phyloP scores from a whole-genome alignment of 768 basidiomycete species.

The Astraeus odoratus region DNA sequence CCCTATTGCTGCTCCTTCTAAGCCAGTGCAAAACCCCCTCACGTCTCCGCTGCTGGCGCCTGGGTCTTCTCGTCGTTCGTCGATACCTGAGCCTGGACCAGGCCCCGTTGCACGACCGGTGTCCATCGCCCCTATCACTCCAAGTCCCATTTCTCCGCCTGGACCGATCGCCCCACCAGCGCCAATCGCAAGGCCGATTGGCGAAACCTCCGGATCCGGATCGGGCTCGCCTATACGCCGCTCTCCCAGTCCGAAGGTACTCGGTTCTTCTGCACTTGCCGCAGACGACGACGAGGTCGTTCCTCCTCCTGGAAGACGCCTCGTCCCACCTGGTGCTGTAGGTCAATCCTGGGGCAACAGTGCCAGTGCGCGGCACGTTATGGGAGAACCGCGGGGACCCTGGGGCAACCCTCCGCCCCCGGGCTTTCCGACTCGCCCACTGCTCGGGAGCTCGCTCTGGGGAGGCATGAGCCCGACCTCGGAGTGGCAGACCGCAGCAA shows the following conservation, averaged over 20 bases:
- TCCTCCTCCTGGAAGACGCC: constrained; percentile 39
- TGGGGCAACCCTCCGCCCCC: constrained; percentile 38
- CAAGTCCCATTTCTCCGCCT: constrained; percentile 63
- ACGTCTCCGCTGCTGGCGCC: constrained; percentile 38
- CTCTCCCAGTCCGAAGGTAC: constrained; percentile 52
- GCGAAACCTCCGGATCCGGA: constrained; percentile 42
- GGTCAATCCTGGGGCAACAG: constrained; percentile 44
- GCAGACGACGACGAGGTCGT: constrained; percentile 81
- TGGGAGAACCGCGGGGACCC: constrained; percentile 35
- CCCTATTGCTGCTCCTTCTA: constrained; percentile 55
- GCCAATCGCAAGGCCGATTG: constrained; percentile 51
- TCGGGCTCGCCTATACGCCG: constrained; percentile 52
- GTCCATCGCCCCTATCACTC: constrained; percentile 41
- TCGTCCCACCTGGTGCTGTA: constrained; percentile 32
- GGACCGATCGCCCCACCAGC: constrained; percentile 60
- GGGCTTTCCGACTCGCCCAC: constrained; percentile 30
- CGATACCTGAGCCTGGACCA: constrained; percentile 38
- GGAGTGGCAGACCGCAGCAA: constrained; percentile 47
- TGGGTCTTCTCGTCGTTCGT: constrained; percentile 42
- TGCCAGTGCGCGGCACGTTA: constrained; percentile 39
- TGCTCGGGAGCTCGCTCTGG: constrained; percentile 35
- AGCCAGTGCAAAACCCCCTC: constrained; percentile 26
- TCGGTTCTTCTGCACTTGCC: constrained; percentile 72
- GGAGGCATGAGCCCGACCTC: constrained; percentile 32
- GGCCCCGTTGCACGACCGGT: constrained; percentile 53